Evolutionary conservation across 202 grass and related monocot genomes (phyloP), one percentile per base, ranked within the genome.

Genomic region (Saccharum hybrid): DNA sequence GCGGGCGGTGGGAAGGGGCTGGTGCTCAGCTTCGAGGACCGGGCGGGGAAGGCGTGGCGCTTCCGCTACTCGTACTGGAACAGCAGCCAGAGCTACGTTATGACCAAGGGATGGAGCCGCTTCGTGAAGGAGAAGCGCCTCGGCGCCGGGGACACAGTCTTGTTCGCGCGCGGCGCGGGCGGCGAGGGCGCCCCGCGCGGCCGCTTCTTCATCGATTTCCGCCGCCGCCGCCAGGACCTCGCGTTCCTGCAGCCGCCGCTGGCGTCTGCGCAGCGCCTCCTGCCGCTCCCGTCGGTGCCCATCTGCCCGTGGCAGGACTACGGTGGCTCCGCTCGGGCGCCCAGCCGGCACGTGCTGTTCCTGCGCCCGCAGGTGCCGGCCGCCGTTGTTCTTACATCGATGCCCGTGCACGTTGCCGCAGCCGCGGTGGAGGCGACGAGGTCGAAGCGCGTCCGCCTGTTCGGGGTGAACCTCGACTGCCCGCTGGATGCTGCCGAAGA

Each of bases 21-120:
- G 48, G 80, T 96, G 62, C 87, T 98, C 26, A 90, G 78, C 87
- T 98, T 98, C 77, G 96, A 98, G 88, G 96, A 98, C 83, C 89
- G 88, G 23, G 65, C 75, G 2, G 93, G 91, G 68, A 96, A 98
- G 81, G 34, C 91, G 33, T 98, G 96, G 96, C 79, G 91, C 65
- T 98, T 98, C 83, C 85, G 96, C 39, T 98, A 98, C 91, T 98
- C 96, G 7, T 98, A 98, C 88, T 98, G 96, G 96, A 96, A 98
- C 84, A 98, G 96, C 89, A 98, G 96, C 89, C 96, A 98, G 88
- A 98, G 96, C 88, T 98, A 98, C 88, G 96, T 98, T 52, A 96
- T 98, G 93, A 98, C 96, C 74, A 98, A 98, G 31, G 96, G 96
- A 0, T 98, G 96, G 96, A 98, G 96, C 91, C 87, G 93, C 38